phyloP scores from a whole-genome alignment of 2,329 filamentous ascomycete genomes.

The Cryphonectria japonica region DNA sequence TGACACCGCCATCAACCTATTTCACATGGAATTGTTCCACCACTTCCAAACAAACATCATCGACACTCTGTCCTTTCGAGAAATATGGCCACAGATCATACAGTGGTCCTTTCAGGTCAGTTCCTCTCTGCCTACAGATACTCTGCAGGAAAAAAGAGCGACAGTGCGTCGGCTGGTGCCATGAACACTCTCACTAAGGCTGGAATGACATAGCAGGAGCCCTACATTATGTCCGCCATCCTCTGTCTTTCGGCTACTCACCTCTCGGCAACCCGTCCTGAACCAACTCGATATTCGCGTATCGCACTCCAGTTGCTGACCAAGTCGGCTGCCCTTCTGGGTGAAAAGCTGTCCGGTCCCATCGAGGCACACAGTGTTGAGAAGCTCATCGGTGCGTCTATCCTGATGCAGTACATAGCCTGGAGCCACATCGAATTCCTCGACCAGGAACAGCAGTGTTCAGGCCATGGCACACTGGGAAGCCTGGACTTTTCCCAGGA shows the following conservation, averaged over 20 bases:
- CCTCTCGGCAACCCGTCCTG: neutral
- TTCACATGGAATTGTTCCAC: neutral
- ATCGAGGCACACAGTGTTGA: neutral
- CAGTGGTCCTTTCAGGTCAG: neutral
- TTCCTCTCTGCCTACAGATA: neutral
- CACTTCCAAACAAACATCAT: neutral
- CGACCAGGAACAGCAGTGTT: neutral
- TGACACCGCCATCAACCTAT: neutral
- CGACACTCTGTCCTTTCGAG: neutral
- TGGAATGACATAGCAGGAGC: neutral
- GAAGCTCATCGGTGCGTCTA: neutral
- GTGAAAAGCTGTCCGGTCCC: neutral
- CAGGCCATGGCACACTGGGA: neutral
- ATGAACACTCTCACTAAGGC: neutral
- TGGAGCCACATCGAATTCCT: neutral
- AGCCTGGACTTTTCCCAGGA: neutral
- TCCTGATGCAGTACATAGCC: neutral
- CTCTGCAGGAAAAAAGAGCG: no score
- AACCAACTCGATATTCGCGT: neutral
- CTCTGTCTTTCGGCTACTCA: neutral
- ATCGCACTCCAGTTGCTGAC: neutral
- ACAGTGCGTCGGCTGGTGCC: neutral
- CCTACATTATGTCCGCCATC: neutral
- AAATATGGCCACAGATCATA: neutral
- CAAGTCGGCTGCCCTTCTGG: neutral